A percentile compares a stretch with the other conserved stretches of the same genome.
Conservation (phyloP, 306 rosid species). For the Gastrolobium villosum region DNA sequence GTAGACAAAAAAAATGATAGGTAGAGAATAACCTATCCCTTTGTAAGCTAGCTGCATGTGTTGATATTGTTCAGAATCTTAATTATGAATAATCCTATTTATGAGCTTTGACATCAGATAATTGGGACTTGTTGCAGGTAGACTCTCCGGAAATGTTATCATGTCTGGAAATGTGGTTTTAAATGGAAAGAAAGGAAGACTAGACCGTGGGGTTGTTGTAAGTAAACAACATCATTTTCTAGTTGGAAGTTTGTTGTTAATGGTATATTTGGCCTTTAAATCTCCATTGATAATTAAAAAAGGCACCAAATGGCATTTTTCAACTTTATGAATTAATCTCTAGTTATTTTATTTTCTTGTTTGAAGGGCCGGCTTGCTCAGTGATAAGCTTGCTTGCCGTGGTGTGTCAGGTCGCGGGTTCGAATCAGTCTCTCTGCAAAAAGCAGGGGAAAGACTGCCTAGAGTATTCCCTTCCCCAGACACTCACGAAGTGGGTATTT, state of each 20-base stretch:
- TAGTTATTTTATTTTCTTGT: no score
- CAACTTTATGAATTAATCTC: not conserved
- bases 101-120: constrained; percentile 2
- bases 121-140: constrained; percentile 61
- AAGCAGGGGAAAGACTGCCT: no score
- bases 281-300: not conserved
- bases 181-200: constrained; percentile 76
- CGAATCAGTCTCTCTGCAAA: no score
- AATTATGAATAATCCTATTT: constrained; percentile 6
- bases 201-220: constrained; percentile 77
- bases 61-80: constrained; percentile 3
- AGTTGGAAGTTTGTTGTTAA: not conserved
- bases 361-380: no score
- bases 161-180: constrained; percentile 86
- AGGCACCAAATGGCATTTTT: not conserved
- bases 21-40: no score
- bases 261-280: not conserved
- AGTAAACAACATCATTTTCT: constrained; percentile 46
- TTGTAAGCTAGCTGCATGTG: not conserved
- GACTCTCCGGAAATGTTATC: constrained; percentile 77
- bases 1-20: no score
- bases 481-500: no score
- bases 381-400: no score
- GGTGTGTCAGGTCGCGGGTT: no score
- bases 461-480: no score